Conservation (phyloP, 345 rosid species). For the Salix brachista region DNA sequence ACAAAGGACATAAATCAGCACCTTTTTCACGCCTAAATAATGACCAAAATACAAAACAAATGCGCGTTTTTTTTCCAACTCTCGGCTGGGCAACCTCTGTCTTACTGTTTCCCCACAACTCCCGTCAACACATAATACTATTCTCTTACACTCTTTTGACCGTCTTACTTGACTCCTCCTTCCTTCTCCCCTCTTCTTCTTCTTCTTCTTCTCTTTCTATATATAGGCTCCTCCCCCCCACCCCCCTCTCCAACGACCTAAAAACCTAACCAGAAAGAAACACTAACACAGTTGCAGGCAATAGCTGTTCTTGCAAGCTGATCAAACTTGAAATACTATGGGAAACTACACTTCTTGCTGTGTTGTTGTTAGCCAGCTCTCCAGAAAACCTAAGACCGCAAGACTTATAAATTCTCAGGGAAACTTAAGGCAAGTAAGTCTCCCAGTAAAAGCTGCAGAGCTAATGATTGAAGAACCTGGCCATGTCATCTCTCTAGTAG, state of each 20-base stretch:
- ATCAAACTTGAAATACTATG: background rate
- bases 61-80: background rate
- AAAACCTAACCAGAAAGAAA: background rate
- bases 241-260: background rate
- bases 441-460: slow-evolving; percentile 42
- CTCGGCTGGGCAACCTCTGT: background rate
- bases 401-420: slow-evolving; percentile 31
- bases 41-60: background rate
- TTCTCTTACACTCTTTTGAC: background rate
- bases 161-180: background rate
- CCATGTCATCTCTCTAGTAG: slow-evolving; percentile 22
- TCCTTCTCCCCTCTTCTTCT: background rate
- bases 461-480: slow-evolving; percentile 54
- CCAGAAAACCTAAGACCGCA: slow-evolving; percentile 2
- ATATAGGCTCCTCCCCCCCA: background rate
- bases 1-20: background rate
- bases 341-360: slow-evolving; percentile 1
- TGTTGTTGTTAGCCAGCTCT: background rate
- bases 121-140: background rate
- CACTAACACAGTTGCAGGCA: background rate
- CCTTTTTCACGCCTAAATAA: background rate
- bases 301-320: background rate
- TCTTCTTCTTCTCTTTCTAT: background rate
- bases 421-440: slow-evolving; percentile 17
- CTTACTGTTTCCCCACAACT: background rate